phyloP scores from a whole-genome alignment of 257 asterid genomes.

The Penstemon davidsonii region DNA sequence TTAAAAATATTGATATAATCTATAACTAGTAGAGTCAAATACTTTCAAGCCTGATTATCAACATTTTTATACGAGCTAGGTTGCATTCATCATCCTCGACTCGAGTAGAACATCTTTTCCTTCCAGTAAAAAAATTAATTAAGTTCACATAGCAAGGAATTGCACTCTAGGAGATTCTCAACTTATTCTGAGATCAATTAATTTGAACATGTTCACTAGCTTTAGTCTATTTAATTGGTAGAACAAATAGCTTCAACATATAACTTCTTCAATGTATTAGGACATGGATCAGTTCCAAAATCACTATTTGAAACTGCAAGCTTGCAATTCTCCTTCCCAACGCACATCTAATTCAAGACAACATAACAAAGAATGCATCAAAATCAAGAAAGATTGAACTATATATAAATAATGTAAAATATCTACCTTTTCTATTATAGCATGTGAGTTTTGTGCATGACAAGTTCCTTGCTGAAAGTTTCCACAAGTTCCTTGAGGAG shows the following conservation, averaged over 20 bases:
- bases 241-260: conserved; percentile 57
- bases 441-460: conserved; percentile 46
- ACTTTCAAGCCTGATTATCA: no score
- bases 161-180: no score
- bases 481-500: conserved; percentile 56
- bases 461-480: conserved; percentile 43
- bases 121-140: no score
- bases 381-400: background rate
- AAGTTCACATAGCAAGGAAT: no score
- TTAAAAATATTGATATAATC: no score
- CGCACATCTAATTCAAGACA: conserved; percentile 40
- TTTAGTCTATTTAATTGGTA: background rate
- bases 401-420: no score
- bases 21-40: no score
- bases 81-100: no score
- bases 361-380: background rate
- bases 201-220: background rate
- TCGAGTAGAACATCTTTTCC: no score
- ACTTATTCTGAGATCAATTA: no score
- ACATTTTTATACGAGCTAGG: no score
- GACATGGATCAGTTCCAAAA: conserved; percentile 65
- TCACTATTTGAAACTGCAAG: conserved; percentile 40
- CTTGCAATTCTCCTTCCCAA: conserved; percentile 54
- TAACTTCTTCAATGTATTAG: conserved; percentile 50
- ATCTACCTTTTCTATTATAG: conserved; percentile 47